Conservation (phyloP, 768 basidiomycete genomes). For the Holtermanniella nyarrowii region DNA sequence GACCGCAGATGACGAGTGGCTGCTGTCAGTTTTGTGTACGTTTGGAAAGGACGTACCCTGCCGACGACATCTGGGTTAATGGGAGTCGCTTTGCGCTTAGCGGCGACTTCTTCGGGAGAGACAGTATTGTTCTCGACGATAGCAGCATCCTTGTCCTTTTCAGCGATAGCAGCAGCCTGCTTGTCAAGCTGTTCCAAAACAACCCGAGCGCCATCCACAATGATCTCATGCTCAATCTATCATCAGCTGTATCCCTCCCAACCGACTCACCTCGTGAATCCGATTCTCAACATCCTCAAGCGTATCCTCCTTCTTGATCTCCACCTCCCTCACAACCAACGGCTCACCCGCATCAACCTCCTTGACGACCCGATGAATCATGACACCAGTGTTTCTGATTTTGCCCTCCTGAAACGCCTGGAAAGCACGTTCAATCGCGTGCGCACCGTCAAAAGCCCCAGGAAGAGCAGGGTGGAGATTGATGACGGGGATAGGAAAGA, state of each 20-base stretch:
- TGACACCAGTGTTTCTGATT: constrained; percentile 65
- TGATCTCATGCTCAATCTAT: constrained; percentile 70
- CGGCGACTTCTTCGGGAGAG: neutral
- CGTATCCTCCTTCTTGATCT: constrained; percentile 60
- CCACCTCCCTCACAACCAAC: constrained; percentile 66
- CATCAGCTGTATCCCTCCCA: neutral
- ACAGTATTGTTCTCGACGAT: neutral
- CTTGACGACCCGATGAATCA: constrained; percentile 88
- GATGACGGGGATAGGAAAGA: constrained; percentile 63
- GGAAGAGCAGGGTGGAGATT: constrained; percentile 95
- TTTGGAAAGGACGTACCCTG: neutral
- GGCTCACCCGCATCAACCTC: constrained; percentile 91
- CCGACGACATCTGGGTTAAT: neutral
- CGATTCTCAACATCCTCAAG: constrained; percentile 62
- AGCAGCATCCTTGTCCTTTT: neutral
- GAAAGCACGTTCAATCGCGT: constrained; percentile 78
- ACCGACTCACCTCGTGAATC: constrained; percentile 54
- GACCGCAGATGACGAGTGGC: constrained; percentile 80
- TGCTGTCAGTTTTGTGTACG: constrained; percentile 21
- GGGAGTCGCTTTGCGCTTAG: neutral
- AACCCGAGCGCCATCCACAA: constrained; percentile 71
- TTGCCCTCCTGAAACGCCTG: constrained; percentile 79
- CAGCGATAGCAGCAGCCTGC: neutral
- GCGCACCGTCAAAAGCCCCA: constrained; percentile 90
- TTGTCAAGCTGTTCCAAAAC: constrained; percentile 48